Evolutionary conservation across 73 alveolate genomes (phyloP).

Genomic region (Stentor coeruleus): DNA sequence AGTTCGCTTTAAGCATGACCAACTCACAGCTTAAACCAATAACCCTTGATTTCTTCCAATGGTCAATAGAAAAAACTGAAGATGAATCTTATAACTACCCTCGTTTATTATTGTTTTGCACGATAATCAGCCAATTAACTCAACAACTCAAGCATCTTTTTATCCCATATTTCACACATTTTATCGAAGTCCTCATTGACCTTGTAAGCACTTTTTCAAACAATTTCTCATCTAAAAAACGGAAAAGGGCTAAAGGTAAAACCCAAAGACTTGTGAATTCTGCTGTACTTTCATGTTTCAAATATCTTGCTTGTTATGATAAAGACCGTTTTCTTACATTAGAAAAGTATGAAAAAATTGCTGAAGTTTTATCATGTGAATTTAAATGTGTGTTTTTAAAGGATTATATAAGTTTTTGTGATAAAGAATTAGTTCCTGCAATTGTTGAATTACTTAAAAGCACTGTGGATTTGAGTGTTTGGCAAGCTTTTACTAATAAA

Average conservation of each 20-base stretch:
- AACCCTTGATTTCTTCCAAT: background rate
- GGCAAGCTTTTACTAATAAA: background rate
- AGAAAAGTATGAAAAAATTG: background rate
- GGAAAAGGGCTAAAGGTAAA: constrained; percentile 13
- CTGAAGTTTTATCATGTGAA: background rate
- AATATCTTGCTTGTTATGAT: background rate
- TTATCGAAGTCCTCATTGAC: background rate
- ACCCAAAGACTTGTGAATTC: background rate
- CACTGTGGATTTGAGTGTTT: background rate
- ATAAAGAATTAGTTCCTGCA: background rate
- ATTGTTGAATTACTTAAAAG: background rate
- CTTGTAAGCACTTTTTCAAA: background rate
- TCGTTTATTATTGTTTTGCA: background rate
- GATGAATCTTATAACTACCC: background rate
- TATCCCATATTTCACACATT: background rate
- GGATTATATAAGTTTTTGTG: background rate
- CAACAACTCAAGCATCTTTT: background rate
- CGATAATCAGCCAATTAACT: background rate
- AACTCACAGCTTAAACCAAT: constrained; percentile 12
- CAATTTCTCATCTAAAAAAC: background rate
- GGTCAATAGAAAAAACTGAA: constrained; percentile 12
- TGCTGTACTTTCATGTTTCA: background rate
- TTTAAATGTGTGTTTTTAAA: background rate
- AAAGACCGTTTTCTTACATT: background rate
- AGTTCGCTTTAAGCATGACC: background rate